Evolutionary conservation across 2,329 filamentous ascomycete genomes (phyloP).

Genomic region (Monilinia aucupariae): DNA sequence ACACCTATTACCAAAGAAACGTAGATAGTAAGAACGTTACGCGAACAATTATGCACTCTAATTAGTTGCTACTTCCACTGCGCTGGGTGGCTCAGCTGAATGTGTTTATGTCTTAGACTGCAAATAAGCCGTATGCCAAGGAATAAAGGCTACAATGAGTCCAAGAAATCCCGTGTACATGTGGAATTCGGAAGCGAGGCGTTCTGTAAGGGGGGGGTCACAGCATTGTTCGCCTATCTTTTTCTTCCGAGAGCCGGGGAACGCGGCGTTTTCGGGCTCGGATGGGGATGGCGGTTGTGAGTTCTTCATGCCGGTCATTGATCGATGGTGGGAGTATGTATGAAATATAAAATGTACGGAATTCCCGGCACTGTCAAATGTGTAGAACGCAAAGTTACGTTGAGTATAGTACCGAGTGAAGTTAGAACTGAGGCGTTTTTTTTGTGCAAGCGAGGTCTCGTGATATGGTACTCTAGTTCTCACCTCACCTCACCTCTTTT

Average conservation of each 20-base stretch:
- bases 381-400: background rate
- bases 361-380: background rate
- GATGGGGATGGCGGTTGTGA: background rate
- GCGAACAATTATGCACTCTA: too few species aligned
- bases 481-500: background rate
- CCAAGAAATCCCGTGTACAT: background rate
- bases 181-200: background rate
- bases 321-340: background rate
- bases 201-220: background rate
- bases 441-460: background rate
- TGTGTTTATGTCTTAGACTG: too few species aligned
- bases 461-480: background rate
- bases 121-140: too few species aligned
- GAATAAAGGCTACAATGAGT: too few species aligned
- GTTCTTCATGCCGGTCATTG: background rate
- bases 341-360: background rate
- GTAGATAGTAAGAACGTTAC: too few species aligned
- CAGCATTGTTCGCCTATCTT: background rate
- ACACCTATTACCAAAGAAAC: too few species aligned
- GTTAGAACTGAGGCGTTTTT: background rate
- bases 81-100: too few species aligned
- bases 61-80: too few species aligned
- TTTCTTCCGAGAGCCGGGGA: background rate
- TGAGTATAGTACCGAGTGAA: background rate
- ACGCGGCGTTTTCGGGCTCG: background rate